phyloP scores from a whole-genome alignment of 306 rosid genomes.

The Vicia faba region DNA sequence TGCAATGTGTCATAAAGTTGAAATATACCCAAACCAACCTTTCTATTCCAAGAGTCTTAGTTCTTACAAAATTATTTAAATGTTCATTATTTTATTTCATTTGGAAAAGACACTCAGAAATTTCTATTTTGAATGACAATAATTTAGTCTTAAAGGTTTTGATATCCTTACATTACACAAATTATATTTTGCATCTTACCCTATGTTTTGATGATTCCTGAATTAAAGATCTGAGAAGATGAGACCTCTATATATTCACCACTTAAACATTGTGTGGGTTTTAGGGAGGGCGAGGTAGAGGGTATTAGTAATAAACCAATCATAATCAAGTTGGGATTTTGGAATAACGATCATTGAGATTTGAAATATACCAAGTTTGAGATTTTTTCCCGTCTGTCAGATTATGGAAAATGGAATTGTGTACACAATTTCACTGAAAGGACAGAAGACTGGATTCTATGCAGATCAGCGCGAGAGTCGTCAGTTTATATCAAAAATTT shows the following conservation, averaged over 20 bases:
- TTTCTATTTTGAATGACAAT: neutral
- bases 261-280: neutral
- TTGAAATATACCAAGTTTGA: conserved; percentile 20
- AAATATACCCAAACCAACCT: conserved; percentile 24
- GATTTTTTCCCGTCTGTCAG: conserved; percentile 46
- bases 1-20: neutral
- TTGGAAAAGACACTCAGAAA: neutral
- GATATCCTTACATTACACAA: conserved; percentile 6
- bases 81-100: neutral
- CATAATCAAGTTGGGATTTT: neutral
- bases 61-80: neutral
- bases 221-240: neutral
- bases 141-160: neutral
- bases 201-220: neutral
- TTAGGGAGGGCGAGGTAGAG: neutral
- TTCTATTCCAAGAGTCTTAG: neutral
- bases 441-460: conserved; percentile 96
- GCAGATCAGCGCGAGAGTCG: conserved; percentile 95
- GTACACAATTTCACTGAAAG: conserved; percentile 79
- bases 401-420: conserved; percentile 72
- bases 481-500: conserved; percentile 72
- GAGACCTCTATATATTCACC: neutral
- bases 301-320: neutral
- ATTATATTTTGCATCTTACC: conserved; percentile 18
- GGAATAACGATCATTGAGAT: conserved; percentile 25